Conservation (phyloP, 2,329 filamentous ascomycete species). For the Grosmannia huntii region DNA sequence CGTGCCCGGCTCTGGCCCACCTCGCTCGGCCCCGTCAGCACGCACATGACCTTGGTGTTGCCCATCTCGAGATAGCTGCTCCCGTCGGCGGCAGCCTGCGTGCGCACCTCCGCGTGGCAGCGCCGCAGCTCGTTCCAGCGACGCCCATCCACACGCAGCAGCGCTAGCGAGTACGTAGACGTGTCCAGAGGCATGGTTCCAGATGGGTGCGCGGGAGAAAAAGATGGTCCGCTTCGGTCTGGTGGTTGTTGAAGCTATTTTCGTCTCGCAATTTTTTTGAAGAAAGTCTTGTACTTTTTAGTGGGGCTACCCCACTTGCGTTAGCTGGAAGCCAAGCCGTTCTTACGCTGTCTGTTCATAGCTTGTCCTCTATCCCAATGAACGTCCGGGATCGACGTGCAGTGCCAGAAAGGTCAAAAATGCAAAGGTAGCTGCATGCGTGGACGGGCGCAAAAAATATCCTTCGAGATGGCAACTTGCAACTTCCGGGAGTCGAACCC, state of each 20-base stretch:
- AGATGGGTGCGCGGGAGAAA: no score
- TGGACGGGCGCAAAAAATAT: no score
- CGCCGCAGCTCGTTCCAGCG: conserved; percentile 95
- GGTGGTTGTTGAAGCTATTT: not conserved
- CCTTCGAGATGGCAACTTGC: conserved; percentile 2
- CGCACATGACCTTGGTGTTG: conserved; percentile 93
- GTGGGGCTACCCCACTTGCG: no score
- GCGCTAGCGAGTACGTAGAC: conserved; percentile 76
- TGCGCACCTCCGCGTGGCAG: conserved; percentile 78
- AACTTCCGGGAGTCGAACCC: conserved; percentile 18
- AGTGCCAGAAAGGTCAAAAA: no score
- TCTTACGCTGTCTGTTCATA: no score
- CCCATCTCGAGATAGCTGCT: conserved; percentile 93
- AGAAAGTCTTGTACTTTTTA: no score
- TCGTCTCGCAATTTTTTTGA: no score
- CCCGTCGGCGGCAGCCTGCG: conserved; percentile 83
- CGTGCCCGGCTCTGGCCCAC: conserved; percentile 26
- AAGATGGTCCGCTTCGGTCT: no score
- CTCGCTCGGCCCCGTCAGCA: conserved; percentile 76
- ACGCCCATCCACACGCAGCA: conserved; percentile 69
- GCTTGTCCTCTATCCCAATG: no score
- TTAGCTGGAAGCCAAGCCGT: no score
- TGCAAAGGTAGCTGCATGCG: no score
- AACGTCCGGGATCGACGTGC: no score
- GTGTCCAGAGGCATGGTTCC: conserved; percentile 79